Evolutionary conservation across 2,329 filamentous ascomycete genomes (phyloP), one percentile per base, ranked within the genome.

Genomic region (Sclerotinia nivalis): DNA sequence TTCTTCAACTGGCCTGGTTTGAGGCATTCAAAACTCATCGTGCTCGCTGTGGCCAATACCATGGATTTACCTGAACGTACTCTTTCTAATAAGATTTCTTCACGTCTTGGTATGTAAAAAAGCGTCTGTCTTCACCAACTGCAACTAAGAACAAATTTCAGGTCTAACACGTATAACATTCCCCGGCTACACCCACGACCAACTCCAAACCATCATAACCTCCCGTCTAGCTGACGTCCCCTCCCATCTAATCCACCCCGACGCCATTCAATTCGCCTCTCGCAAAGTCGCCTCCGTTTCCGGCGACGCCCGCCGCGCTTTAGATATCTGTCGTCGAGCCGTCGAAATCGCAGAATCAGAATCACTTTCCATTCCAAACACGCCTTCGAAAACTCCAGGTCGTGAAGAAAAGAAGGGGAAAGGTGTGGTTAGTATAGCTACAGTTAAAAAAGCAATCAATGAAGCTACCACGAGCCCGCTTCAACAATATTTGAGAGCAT

Each of bases 1-100:
- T 99, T 99, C 81, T 99, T 99, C 86, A 99, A 99, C 78, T 99
- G 96, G 96, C 96, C 96, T 5, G 92, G 93, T 15, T 84, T 98
- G 68, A 88, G 92, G 64, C 94, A 99, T 80, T 97, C 93, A 68
- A 89, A 94, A 62, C 85, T 99, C 58, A 97, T 99, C 79, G 96
- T 99, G 9, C 88, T 99, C 9, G 96, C 96, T 15, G 96, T 99
- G 25, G 96, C 96, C 66, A 99, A 99, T 80, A 99, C 96, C 34
- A 99, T 99, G 96, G 96, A 99, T 81, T 82, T 99, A 70, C 96
- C 96, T 0, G 96, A 99, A 81, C 87, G 96, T 78, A 99, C 96
- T 0, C 84, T 99, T 50, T 97, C 93, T 81, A 99, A 99, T 83
- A 99, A 99, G 80, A 99, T 99, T 79, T 97, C 93, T 78, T 97